These are phyloP conservation scores for Phytophthora agathidicida DNA, from an alignment of 352 stramenopile species.

Conservation along the genomic window DNA sequence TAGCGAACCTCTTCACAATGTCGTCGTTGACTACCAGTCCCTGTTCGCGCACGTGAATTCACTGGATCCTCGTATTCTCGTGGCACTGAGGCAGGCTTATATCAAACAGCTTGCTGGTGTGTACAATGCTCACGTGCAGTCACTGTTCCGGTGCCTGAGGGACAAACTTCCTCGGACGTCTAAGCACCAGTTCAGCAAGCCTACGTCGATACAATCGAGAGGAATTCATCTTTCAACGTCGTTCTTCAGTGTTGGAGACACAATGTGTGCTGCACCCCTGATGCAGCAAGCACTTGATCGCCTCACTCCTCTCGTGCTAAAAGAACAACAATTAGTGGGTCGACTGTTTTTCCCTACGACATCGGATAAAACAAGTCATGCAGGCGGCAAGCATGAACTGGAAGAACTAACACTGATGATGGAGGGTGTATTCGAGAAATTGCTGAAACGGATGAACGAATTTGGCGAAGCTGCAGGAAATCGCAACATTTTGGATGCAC, in stretches of 20 bases:
- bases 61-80: constrained; percentile 45
- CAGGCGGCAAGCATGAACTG: constrained; percentile 29
- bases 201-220: constrained; percentile 68
- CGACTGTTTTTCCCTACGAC: constrained; percentile 52
- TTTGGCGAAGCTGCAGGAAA: constrained; percentile 66
- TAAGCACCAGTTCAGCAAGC: constrained; percentile 63
- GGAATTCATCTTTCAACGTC: constrained; percentile 62
- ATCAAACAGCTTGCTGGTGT: constrained; percentile 53
- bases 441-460: constrained; percentile 70
- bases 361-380: constrained; percentile 5
- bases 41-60: constrained; percentile 48
- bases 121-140: constrained; percentile 60
- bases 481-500: constrained; percentile 70
- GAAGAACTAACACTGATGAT: constrained; percentile 65
- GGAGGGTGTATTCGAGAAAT: constrained; percentile 76
- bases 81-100: constrained; percentile 52
- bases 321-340: constrained; percentile 51
- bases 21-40: constrained; percentile 51
- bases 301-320: constrained; percentile 57
- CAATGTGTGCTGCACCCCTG: constrained; percentile 57
- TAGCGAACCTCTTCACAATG: constrained; percentile 60
- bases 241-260: constrained; percentile 56
- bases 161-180: constrained; percentile 61
- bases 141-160: constrained; percentile 61
- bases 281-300: constrained; percentile 77